These are phyloP conservation scores for Penicillium riverlandense DNA, from an alignment of 495 filamentous ascomycete genomes.

Conservation along the genomic window DNA sequence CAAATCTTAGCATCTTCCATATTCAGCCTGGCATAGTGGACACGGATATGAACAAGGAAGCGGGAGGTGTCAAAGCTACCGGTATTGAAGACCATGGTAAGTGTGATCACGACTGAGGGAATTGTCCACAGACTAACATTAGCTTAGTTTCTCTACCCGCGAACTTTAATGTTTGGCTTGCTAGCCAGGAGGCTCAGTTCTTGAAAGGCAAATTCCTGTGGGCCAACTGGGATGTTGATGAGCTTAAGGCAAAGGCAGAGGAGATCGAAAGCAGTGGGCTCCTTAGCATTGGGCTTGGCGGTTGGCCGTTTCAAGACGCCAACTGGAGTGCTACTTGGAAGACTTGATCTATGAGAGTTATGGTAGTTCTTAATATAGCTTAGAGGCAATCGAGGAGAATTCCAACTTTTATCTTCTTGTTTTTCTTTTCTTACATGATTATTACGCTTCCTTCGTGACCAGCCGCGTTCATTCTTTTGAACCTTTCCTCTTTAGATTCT, in stretches of 20 bases:
- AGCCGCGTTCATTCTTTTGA: no score
- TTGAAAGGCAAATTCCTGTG: conserved; percentile 36
- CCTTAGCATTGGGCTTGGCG: conserved; percentile 1
- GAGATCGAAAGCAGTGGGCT: conserved; percentile 21
- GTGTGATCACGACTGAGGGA: conserved; percentile 3
- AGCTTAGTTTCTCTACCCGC: conserved; percentile 15
- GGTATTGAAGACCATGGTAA: conserved; percentile 33
- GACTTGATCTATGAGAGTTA: no score
- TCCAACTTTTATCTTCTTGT: not conserved
- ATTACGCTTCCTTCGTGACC: conserved; percentile 12
- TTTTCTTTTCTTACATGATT: conserved; percentile 7
- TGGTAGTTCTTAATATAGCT: no score
- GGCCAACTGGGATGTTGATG: conserved; percentile 46
- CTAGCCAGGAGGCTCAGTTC: conserved; percentile 33
- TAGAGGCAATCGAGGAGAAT: no score
- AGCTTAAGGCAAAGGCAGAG: conserved; percentile 47
- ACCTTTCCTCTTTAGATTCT: no score
- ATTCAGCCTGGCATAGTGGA: conserved; percentile 41
- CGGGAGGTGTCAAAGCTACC: conserved; percentile 21
- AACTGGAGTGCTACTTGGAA: not conserved
- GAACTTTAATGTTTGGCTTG: conserved; percentile 30
- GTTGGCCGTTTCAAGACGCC: conserved; percentile 4
- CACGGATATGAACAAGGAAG: conserved; percentile 33
- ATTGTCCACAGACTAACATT: not conserved
- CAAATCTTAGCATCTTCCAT: conserved; percentile 32